Conservation (phyloP, 371 early-diverging fungal species). For the Mortierella sp. region DNA sequence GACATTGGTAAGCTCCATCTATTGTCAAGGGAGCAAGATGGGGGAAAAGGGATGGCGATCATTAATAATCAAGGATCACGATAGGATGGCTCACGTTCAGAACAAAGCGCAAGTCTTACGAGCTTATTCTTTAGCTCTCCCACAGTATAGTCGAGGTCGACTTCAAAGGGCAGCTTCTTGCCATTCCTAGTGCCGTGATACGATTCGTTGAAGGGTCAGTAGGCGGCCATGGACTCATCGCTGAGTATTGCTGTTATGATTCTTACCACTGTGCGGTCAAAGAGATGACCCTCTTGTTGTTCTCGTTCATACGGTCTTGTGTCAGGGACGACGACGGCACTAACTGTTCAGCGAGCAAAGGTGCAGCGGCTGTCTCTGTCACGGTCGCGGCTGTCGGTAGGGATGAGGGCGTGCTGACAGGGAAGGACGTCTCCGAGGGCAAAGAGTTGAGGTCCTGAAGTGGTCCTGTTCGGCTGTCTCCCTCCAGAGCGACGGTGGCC, state of each 20-base stretch:
- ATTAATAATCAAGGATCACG: too few species aligned
- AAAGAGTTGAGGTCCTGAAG: neutral
- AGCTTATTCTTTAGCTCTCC: conserved; percentile 51
- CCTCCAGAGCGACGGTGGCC: neutral
- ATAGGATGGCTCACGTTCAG: too few species aligned
- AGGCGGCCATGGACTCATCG: neutral
- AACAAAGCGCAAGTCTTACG: too few species aligned
- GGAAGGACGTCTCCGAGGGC: neutral
- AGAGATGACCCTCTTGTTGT: conserved; percentile 41
- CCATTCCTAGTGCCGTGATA: conserved; percentile 31
- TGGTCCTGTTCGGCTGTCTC: neutral
- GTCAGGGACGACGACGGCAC: neutral
- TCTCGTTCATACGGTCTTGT: conserved; percentile 21
- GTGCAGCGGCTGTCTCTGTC: neutral
- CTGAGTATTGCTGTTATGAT: neutral
- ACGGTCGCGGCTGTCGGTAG: neutral
- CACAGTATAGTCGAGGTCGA: conserved; percentile 43
- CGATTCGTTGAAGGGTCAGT: neutral
- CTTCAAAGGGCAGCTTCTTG: conserved; percentile 49
- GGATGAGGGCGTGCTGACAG: neutral
- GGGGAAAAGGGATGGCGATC: neutral
- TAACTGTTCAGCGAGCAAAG: too few species aligned
- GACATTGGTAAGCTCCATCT: conserved; percentile 64
- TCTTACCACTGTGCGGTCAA: conserved; percentile 48
- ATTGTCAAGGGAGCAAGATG: neutral